Evolutionary conservation across 1,139 yeast genomes (phyloP).

Genomic region (Pichia sorboxylosa): DNA sequence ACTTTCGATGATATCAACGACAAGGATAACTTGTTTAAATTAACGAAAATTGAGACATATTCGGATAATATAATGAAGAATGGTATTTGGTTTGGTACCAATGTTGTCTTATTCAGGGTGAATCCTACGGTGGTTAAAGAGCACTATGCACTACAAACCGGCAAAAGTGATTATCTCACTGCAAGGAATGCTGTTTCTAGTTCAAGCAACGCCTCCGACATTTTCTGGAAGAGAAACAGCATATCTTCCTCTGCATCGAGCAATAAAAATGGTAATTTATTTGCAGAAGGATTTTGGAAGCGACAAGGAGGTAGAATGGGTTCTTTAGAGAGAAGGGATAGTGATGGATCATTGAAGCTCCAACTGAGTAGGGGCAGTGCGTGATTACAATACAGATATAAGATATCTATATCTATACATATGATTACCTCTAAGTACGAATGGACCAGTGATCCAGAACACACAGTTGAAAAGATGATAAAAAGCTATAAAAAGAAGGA

Average conservation of each 20-base stretch:
- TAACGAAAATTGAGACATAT: constrained; percentile 13
- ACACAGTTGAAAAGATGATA: neutral
- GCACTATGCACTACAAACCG: constrained; percentile 9
- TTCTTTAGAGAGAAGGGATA: constrained; percentile 9
- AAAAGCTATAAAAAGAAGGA: neutral
- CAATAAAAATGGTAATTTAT: constrained; percentile 9
- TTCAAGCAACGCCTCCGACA: constrained; percentile 1
- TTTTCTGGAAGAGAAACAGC: constrained; percentile 6
- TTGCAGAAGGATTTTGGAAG: constrained; percentile 14
- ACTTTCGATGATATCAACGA: neutral
- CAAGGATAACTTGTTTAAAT: neutral
- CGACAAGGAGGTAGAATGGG: constrained; percentile 11
- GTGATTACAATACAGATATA: neutral
- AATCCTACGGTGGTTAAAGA: constrained; percentile 8
- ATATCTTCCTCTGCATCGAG: constrained; percentile 4
- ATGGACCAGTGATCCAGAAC: neutral
- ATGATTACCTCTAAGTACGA: too few relatives aligned
- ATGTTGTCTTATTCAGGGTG: constrained; percentile 48
- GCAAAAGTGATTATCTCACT: constrained; percentile 7
- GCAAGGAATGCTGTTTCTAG: too few relatives aligned
- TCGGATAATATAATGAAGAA: constrained; percentile 24
- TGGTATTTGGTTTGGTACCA: constrained; percentile 56
- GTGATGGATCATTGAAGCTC: constrained; percentile 9
- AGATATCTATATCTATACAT: neutral
- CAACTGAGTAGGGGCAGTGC: constrained; percentile 4